phyloP scores from a whole-genome alignment of 441 rosid species.

The Euphorbia schlechtendalii region DNA sequence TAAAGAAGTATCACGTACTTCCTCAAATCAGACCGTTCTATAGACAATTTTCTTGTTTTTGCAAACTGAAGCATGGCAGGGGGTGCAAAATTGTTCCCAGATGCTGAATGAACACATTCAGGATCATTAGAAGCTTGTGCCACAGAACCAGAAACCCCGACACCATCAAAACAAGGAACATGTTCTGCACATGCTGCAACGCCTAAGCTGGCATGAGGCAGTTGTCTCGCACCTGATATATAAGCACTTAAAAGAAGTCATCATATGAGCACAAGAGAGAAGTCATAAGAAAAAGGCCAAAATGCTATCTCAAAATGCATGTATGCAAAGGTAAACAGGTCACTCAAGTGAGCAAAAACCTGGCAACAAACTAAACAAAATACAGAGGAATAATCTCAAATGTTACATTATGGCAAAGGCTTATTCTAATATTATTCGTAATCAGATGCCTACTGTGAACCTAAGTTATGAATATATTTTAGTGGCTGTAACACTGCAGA shows the following conservation, averaged over 20 bases:
- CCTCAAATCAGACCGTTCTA: conserved; percentile 79
- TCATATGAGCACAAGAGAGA: conserved; percentile 1
- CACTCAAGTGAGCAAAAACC: background rate
- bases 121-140: conserved; percentile 58
- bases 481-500: background rate
- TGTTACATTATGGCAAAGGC: background rate
- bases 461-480: background rate
- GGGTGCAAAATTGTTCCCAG: conserved; percentile 58
- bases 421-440: background rate
- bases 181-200: conserved; percentile 35
- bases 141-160: conserved; percentile 41
- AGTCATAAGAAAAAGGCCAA: too few relatives aligned
- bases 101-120: conserved; percentile 56
- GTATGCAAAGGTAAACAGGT: too few relatives aligned
- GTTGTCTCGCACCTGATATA: conserved; percentile 38
- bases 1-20: conserved; percentile 46
- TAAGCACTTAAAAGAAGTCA: conserved; percentile 24
- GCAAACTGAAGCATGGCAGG: conserved; percentile 84
- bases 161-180: conserved; percentile 36
- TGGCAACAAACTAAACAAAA: conserved; percentile 1
- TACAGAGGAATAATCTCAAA: background rate
- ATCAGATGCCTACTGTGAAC: background rate
- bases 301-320: too few relatives aligned
- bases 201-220: conserved; percentile 28
- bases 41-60: conserved; percentile 82